These are phyloP conservation scores for Helminthosporium solani DNA, from an alignment of 2,329 filamentous ascomycete species.

Conservation along the genomic window DNA sequence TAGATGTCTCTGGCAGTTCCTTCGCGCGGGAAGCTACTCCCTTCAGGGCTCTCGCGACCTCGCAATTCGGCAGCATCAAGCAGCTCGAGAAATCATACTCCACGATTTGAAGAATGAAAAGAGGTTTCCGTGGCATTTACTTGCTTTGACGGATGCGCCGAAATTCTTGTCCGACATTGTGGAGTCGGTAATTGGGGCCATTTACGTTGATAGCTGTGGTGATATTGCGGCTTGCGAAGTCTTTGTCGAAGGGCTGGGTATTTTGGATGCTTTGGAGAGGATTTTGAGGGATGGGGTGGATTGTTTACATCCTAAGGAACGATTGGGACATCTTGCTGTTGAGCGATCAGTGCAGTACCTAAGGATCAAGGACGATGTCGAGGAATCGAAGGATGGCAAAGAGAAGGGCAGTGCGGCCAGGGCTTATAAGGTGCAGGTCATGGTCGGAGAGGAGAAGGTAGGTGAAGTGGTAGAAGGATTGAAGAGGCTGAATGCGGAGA, in stretches of 20 bases:
- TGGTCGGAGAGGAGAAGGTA: conserved; percentile 36
- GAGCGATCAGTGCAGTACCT: conserved; percentile 57
- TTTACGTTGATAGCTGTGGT: conserved; percentile 70
- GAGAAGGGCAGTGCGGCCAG: conserved; percentile 5
- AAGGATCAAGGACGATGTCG: conserved; percentile 15
- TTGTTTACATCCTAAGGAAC: conserved; percentile 64
- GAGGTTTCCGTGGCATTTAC: conserved; percentile 73
- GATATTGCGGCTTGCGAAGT: conserved; percentile 57
- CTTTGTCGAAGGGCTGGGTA: conserved; percentile 64
- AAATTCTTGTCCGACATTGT: conserved; percentile 86
- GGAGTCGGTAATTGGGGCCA: conserved; percentile 76
- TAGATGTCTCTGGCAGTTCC: conserved; percentile 65
- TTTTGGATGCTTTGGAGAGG: conserved; percentile 63
- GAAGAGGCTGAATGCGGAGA: conserved; percentile 42
- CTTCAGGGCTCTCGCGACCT: conserved; percentile 52
- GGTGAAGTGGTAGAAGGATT: conserved; percentile 35
- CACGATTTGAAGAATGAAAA: conserved; percentile 52
- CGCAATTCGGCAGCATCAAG: conserved; percentile 49
- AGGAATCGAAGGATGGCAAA: conserved; percentile 4
- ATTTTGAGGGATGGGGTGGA: conserved; percentile 60
- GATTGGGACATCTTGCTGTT: conserved; percentile 61
- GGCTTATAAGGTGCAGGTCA: conserved; percentile 37
- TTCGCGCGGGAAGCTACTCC: conserved; percentile 57
- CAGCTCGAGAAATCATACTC: conserved; percentile 53
- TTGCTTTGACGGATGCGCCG: conserved; percentile 64